Percentiles rank a stretch among this genome's conserved stretches.
These are phyloP conservation scores for Colletotrichum liriopes DNA, from an alignment of 2,329 filamentous ascomycete genomes.

Conservation along the genomic window DNA sequence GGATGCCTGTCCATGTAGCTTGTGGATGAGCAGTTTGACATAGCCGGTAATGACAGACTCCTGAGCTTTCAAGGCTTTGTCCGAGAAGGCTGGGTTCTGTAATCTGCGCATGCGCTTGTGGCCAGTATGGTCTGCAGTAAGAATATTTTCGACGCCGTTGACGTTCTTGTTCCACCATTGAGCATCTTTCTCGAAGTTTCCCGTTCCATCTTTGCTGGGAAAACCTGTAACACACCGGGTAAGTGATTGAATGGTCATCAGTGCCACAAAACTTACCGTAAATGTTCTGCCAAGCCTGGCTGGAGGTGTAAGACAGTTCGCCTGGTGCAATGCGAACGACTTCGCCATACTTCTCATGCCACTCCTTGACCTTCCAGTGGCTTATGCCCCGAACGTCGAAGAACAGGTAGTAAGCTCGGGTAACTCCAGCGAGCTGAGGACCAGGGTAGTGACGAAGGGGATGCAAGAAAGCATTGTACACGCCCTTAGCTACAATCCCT, in stretches of 20 bases:
- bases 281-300: slow-evolving; percentile 57
- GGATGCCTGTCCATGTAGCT: slow-evolving; percentile 40
- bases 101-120: slow-evolving; percentile 46
- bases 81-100: slow-evolving; percentile 51
- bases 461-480: slow-evolving; percentile 51
- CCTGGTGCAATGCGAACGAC: slow-evolving; percentile 59
- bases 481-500: slow-evolving; percentile 26
- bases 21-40: slow-evolving; percentile 47
- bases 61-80: slow-evolving; percentile 50
- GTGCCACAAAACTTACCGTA: slow-evolving; percentile 48
- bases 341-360: slow-evolving; percentile 48
- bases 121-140: slow-evolving; percentile 37
- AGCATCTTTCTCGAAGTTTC: slow-evolving; percentile 38
- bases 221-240: slow-evolving; percentile 11
- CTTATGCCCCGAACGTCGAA: slow-evolving; percentile 35
- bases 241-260: neutral
- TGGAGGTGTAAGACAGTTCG: slow-evolving; percentile 55
- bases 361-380: slow-evolving; percentile 40
- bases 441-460: slow-evolving; percentile 51
- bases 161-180: slow-evolving; percentile 43
- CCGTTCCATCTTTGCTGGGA: slow-evolving; percentile 26
- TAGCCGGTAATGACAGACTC: slow-evolving; percentile 49
- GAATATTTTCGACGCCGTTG: slow-evolving; percentile 40
- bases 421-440: slow-evolving; percentile 46
- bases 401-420: slow-evolving; percentile 36